Evolutionary conservation across 2,329 filamentous ascomycete species (phyloP).

Genomic region (Thelonectria blattea): DNA sequence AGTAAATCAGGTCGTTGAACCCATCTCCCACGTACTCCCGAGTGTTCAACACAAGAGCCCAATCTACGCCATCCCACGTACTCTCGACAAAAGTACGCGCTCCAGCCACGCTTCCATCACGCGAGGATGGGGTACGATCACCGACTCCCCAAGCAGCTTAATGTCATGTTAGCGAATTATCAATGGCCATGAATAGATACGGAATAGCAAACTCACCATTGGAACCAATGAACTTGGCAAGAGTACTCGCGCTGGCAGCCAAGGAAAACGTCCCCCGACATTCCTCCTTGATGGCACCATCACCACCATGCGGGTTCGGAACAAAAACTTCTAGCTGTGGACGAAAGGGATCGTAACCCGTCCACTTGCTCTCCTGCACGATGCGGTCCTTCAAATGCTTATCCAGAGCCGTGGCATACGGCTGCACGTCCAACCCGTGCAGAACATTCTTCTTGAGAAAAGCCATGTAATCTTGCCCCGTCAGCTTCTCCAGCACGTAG

Average conservation of each 20-base stretch:
- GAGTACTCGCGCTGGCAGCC: conserved; percentile 23
- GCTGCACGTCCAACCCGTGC: conserved; percentile 18
- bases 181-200: no score
- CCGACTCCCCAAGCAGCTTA: conserved; percentile 21
- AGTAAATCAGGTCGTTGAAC: conserved; percentile 16
- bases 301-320: conserved; percentile 17
- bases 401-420: conserved; percentile 13
- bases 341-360: conserved; percentile 11
- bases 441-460: conserved; percentile 27
- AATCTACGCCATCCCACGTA: conserved; percentile 13
- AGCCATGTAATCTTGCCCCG: conserved; percentile 17
- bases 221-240: conserved; percentile 20
- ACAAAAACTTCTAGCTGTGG: conserved; percentile 10
- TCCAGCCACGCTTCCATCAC: conserved; percentile 20
- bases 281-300: conserved; percentile 31
- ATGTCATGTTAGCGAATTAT: neutral
- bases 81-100: conserved; percentile 13
- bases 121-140: conserved; percentile 1
- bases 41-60: conserved; percentile 25
- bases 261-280: conserved; percentile 22
- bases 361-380: conserved; percentile 25
- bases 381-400: conserved; percentile 20
- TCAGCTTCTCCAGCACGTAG: conserved; percentile 26
- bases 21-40: conserved; percentile 14
- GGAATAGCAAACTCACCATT: conserved; percentile 14